Conservation (phyloP, 805 yeast genomes). For the Blastobotrys terrestris region DNA sequence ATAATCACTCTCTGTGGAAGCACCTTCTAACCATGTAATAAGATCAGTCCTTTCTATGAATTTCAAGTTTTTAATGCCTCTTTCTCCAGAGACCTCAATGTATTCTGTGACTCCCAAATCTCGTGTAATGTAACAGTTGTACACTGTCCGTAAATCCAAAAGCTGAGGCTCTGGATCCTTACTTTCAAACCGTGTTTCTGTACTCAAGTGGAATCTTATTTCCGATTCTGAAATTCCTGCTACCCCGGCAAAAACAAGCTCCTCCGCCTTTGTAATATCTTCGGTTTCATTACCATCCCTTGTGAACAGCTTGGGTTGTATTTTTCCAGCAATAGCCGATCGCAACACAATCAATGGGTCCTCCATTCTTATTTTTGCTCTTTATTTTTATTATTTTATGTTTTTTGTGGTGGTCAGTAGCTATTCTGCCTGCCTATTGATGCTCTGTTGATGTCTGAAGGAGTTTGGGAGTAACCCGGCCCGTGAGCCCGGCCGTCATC, state of each 20-base stretch:
- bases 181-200: constrained; percentile 45
- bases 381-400: not conserved
- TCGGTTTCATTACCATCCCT: constrained; percentile 25
- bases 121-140: constrained; percentile 72
- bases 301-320: constrained; percentile 22
- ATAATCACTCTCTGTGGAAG: constrained; percentile 52
- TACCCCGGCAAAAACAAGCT: constrained; percentile 26
- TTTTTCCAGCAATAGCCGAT: constrained; percentile 26
- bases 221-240: constrained; percentile 16
- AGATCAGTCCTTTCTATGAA: constrained; percentile 83
- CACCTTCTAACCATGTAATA: constrained; percentile 73
- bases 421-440: not conserved
- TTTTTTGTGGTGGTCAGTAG: not conserved
- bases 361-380: constrained; percentile 1
- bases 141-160: constrained; percentile 48
- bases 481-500: too few species aligned
- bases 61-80: constrained; percentile 61
- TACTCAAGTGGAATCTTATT: constrained; percentile 34
- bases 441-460: not conserved
- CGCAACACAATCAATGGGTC: constrained; percentile 30
- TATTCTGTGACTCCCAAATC: constrained; percentile 78
- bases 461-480: too few species aligned
- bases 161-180: constrained; percentile 5
- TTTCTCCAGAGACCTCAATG: constrained; percentile 60
- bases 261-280: constrained; percentile 35